These are phyloP conservation scores for Breynia disticha DNA, from an alignment of 441 rosid species.

Conservation along the genomic window DNA sequence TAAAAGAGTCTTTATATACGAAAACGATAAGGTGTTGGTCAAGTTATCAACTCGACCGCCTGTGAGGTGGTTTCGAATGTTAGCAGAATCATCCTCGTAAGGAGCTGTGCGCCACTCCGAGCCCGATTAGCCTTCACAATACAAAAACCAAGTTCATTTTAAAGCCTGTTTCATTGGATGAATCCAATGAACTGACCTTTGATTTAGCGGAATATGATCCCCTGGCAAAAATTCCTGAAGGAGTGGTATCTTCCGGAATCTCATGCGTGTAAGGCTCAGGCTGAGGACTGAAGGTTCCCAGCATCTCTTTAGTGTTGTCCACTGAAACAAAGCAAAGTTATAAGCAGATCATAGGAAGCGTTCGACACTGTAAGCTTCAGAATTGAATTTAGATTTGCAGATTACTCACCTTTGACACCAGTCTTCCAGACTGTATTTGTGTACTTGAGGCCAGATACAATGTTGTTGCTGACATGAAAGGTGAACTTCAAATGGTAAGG, in stretches of 20 bases:
- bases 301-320: constrained; percentile 72
- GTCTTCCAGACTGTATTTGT: constrained; percentile 81
- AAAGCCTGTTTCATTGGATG: background rate
- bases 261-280: constrained; percentile 54
- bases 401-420: constrained; percentile 51
- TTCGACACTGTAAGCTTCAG: background rate
- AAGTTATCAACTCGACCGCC: no score
- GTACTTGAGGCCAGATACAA: constrained; percentile 85
- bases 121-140: no score
- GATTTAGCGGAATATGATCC: constrained; percentile 79
- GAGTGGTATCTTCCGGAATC: constrained; percentile 58
- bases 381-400: background rate
- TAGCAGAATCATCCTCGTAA: no score
- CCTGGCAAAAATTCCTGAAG: constrained; percentile 77
- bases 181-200: constrained; percentile 33
- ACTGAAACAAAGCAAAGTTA: constrained; percentile 27
- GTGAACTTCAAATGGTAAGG: constrained; percentile 60
- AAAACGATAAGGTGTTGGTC: no score
- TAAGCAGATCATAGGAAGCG: background rate
- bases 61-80: no score
- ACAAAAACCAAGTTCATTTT: no score
- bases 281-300: constrained; percentile 85
- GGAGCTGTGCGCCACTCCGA: no score
- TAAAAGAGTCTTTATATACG: background rate
- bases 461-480: constrained; percentile 70